A percentile compares a stretch with the other conserved stretches of the same genome.
These are phyloP conservation scores for Chondrostereum purpureum DNA, from an alignment of 1,284 basidiomycete genomes.

Conservation along the genomic window DNA sequence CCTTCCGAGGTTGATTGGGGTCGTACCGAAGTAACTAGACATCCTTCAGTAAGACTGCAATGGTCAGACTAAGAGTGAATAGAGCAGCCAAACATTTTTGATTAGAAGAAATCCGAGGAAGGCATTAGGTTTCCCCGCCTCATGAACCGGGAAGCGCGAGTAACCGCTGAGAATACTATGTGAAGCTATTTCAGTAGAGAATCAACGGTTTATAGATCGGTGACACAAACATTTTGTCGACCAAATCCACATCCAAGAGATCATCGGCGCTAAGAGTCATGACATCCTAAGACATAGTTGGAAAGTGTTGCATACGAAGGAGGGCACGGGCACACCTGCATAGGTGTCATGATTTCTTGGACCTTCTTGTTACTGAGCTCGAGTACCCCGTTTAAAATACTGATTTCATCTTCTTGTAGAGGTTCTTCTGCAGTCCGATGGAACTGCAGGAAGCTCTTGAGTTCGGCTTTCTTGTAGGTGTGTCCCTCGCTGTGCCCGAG, in stretches of 20 bases:
- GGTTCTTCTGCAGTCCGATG: constrained; percentile 84
- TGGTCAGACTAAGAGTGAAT: too few relatives aligned
- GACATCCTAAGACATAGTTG: constrained; percentile 52
- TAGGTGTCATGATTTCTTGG: constrained; percentile 81
- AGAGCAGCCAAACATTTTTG: constrained; percentile 52
- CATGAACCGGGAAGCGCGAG: constrained; percentile 89
- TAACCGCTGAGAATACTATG: constrained; percentile 70
- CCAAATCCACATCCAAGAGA: constrained; percentile 71
- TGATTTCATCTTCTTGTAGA: constrained; percentile 82
- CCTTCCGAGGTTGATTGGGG: constrained; percentile 72
- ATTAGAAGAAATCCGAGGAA: constrained; percentile 86
- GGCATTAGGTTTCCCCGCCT: constrained; percentile 63
- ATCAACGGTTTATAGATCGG: not conserved
- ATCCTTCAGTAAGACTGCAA: too few relatives aligned
- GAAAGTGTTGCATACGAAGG: constrained; percentile 13
- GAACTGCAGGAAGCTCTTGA: constrained; percentile 89
- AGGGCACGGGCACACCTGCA: constrained; percentile 41
- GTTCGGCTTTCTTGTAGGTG: constrained; percentile 87
- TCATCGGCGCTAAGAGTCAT: constrained; percentile 71
- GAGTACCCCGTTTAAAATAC: constrained; percentile 81
- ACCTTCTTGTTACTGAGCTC: constrained; percentile 82
- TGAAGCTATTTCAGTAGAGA: constrained; percentile 7
- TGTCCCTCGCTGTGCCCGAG: constrained; percentile 67
- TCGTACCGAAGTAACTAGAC: constrained; percentile 49
- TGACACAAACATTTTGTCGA: constrained; percentile 61